Evolutionary conservation across 108 stramenopile genomes (phyloP), one percentile per base, ranked within the genome.

Genomic region (Discostella pseudostelligera): DNA sequence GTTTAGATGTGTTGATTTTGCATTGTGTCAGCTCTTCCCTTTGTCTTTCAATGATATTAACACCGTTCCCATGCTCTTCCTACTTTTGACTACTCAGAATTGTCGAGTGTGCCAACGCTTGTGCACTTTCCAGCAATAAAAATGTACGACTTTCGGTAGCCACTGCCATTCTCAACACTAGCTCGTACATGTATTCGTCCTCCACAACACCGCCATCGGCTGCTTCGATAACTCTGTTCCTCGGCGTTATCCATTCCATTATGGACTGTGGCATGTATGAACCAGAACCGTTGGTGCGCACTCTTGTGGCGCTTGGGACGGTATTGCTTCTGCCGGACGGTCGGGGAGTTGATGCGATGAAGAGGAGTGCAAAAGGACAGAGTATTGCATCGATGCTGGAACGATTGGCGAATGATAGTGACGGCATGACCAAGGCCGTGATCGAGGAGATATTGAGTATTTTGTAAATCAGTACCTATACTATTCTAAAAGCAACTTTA

Each of bases 141-240:
- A 91, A 89, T 55, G 76, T 94, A 46, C 79, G 93, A 20, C 67
- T 89, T 59, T 82, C 93, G 1, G 83, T 89, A 10, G 86, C 85
- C 16, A 94, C 93, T 13, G 68, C 83, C 4, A 49, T 91, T 25
- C 81, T 89, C 62, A 94, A 94, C 61, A 70, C 81, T 11, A 69
- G 71, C 57, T 88, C 77, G 26, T 87, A 81, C 71, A 56, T 90
- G 77, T 37, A 65, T 43, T 39, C 72, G 14, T 75, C 74, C n/a
- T 22, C 62, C n/a, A 32, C 62, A 6, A 32, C 62, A 6, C 45
- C 69, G 11, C 19, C 70, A n/a, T 46, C 55, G 0, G 22, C 60
- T 13, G 59, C 76, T 26, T 62, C 76, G 28, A 73, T 81, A 13
- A 32, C 63, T 9, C 72, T 58, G 36, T 71, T 87, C 7, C 70